Conservation (phyloP, 371 early-diverging fungal genomes). For the Quaeritorhiza haematococci region DNA sequence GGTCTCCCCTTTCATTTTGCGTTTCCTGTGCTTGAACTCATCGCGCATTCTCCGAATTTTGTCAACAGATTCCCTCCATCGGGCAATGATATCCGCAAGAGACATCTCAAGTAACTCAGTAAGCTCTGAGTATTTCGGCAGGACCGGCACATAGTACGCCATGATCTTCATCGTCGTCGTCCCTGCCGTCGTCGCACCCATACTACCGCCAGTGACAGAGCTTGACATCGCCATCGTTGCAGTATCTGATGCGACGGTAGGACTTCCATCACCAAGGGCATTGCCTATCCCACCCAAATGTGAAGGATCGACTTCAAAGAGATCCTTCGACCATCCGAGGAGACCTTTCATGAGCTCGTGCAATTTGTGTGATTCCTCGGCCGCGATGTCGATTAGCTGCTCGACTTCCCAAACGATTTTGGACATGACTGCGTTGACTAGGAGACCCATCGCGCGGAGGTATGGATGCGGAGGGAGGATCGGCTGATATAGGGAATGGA, state of each 20-base stretch:
- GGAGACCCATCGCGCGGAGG: slow-evolving; percentile 33
- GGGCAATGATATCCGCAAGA: slow-evolving; percentile 65
- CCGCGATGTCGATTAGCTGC: slow-evolving; percentile 59
- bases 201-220: not conserved
- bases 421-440: slow-evolving; percentile 42
- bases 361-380: slow-evolving; percentile 61
- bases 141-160: slow-evolving; percentile 32
- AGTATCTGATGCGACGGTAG: too few relatives aligned
- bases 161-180: not conserved
- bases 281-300: too few relatives aligned
- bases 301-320: too few relatives aligned
- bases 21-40: too few relatives aligned
- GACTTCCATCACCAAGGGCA: too few relatives aligned
- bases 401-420: slow-evolving; percentile 52
- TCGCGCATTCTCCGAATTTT: too few relatives aligned
- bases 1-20: too few relatives aligned
- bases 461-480: slow-evolving; percentile 33
- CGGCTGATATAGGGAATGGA: slow-evolving; percentile 18
- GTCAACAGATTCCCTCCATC: too few relatives aligned
- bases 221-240: not conserved
- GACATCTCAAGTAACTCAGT: slow-evolving; percentile 63
- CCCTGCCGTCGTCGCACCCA: not conserved
- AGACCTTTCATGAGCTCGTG: not conserved
- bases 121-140: slow-evolving; percentile 55
- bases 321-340: not conserved